A percentile compares a stretch with the other conserved stretches of the same genome.
These are phyloP conservation scores for Cladobotryum mycophilum DNA, from an alignment of 2,329 filamentous ascomycete genomes.

Conservation along the genomic window DNA sequence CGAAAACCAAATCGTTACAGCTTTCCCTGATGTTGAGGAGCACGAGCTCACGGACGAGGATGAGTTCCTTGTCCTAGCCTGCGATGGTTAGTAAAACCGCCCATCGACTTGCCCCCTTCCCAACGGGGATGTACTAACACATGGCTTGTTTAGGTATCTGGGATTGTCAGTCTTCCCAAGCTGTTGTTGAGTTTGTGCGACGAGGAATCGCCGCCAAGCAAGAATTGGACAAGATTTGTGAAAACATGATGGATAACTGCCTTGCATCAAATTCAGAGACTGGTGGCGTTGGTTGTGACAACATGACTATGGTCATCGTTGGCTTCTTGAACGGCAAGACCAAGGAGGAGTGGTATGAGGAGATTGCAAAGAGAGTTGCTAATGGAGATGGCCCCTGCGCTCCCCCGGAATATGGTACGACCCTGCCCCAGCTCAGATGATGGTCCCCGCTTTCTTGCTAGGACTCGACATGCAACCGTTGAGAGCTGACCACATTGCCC, in stretches of 20 bases:
- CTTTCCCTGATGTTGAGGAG: conserved; percentile 86
- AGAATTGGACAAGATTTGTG: conserved; percentile 88
- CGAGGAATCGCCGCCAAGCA: conserved; percentile 96
- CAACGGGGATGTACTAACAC: not conserved
- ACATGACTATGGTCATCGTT: conserved; percentile 97
- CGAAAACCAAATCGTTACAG: conserved; percentile 98
- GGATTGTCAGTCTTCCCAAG: conserved; percentile 98
- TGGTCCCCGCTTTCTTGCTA: conserved; percentile 6
- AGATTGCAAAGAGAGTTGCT: conserved; percentile 87
- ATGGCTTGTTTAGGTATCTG: conserved; percentile 68
- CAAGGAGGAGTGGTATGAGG: conserved; percentile 98
- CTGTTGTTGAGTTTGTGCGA: conserved; percentile 92
- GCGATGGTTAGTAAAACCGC: conserved; percentile 62
- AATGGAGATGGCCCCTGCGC: conserved; percentile 97
- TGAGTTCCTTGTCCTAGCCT: conserved; percentile 89
- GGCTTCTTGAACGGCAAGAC: conserved; percentile 85
- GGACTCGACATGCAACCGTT: conserved; percentile 14
- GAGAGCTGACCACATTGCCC: conserved; percentile 20
- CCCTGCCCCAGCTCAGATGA: conserved; percentile 31
- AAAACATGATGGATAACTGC: conserved; percentile 99
- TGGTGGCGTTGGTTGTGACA: conserved; percentile 95
- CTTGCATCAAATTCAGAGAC: conserved; percentile 96
- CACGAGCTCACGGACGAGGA: conserved; percentile 91
- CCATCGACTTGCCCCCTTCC: not conserved
- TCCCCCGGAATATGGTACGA: conserved; percentile 98